Evolutionary conservation across 805 yeast species (phyloP).

Genomic region (Wickerhamomyces queroliae): DNA sequence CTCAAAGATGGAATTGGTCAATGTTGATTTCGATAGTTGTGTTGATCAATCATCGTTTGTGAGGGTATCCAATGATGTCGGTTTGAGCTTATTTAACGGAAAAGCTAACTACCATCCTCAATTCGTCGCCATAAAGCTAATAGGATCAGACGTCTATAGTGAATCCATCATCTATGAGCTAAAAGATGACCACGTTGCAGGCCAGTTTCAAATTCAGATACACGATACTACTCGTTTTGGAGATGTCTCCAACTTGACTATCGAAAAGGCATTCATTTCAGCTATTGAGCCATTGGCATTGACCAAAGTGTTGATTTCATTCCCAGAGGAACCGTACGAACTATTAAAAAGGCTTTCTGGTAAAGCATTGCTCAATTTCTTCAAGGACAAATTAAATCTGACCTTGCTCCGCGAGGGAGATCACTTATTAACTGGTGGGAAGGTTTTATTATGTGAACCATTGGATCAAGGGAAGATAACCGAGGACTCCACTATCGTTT

Average conservation of each 20-base stretch:
- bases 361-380: slow-evolving; percentile 5
- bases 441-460: slow-evolving; percentile 63
- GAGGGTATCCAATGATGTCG: slow-evolving; percentile 4
- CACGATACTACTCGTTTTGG: slow-evolving; percentile 9
- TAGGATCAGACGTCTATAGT: slow-evolving; percentile 8
- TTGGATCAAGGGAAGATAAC: slow-evolving; percentile 57
- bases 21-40: background rate
- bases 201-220: slow-evolving; percentile 3
- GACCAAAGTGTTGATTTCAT: slow-evolving; percentile 15
- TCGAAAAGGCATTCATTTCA: slow-evolving; percentile 13
- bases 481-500: slow-evolving; percentile 43
- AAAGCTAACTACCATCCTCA: background rate
- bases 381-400: slow-evolving; percentile 7
- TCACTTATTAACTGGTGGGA: slow-evolving; percentile 26
- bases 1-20: background rate
- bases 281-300: slow-evolving; percentile 10
- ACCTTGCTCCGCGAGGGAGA: slow-evolving; percentile 16
- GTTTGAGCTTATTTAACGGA: background rate
- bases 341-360: slow-evolving; percentile 14
- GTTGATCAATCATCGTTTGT: background rate
- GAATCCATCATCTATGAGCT: slow-evolving; percentile 8
- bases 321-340: slow-evolving; percentile 14
- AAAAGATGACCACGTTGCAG: slow-evolving; percentile 3
- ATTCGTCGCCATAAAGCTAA: slow-evolving; percentile 14
- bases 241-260: slow-evolving; percentile 10